These are phyloP conservation scores for Leucocoprinus leucothites DNA, from an alignment of 768 basidiomycete genomes.

Conservation along the genomic window DNA sequence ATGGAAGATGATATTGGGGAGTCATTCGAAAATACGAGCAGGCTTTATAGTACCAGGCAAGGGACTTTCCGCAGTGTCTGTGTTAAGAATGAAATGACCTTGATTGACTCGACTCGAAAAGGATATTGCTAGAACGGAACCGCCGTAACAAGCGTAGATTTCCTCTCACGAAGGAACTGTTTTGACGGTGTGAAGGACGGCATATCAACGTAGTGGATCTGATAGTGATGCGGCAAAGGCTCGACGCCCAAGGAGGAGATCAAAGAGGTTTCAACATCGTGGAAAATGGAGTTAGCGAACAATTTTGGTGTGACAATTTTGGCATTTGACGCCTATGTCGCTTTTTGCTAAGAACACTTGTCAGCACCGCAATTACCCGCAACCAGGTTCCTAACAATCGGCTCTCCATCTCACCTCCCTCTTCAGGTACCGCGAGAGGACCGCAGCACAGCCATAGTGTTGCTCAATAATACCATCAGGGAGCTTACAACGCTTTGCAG, in stretches of 20 bases:
- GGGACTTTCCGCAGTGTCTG: slow-evolving; percentile 28
- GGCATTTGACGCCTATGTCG: slow-evolving; percentile 17
- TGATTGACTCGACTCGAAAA: slow-evolving; percentile 45
- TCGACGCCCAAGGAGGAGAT: slow-evolving; percentile 32
- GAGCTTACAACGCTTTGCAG: slow-evolving; percentile 4
- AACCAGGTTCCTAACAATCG: slow-evolving; percentile 29
- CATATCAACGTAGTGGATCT: slow-evolving; percentile 28
- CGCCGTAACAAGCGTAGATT: slow-evolving; percentile 20
- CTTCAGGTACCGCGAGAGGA: slow-evolving; percentile 7
- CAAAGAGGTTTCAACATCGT: slow-evolving; percentile 29
- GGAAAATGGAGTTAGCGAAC: slow-evolving; percentile 28
- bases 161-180: slow-evolving; percentile 22
- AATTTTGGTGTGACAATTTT: slow-evolving; percentile 20
- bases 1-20: slow-evolving; percentile 27
- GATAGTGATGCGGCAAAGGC: slow-evolving; percentile 36
- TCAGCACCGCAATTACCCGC: slow-evolving; percentile 12
- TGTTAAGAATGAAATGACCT: slow-evolving; percentile 30
- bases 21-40: slow-evolving; percentile 22
- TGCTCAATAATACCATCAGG: slow-evolving; percentile 4
- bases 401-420: slow-evolving; percentile 28
- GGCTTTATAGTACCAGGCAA: slow-evolving; percentile 29
- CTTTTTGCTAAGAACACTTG: slow-evolving; percentile 11
- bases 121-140: slow-evolving; percentile 28
- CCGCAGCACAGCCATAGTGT: slow-evolving; percentile 20
- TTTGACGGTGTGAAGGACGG: slow-evolving; percentile 26